A percentile compares a stretch with the other conserved stretches of the same genome.
phyloP scores from a whole-genome alignment of 805 yeast genomes.

The Kuraishia capsulata region DNA sequence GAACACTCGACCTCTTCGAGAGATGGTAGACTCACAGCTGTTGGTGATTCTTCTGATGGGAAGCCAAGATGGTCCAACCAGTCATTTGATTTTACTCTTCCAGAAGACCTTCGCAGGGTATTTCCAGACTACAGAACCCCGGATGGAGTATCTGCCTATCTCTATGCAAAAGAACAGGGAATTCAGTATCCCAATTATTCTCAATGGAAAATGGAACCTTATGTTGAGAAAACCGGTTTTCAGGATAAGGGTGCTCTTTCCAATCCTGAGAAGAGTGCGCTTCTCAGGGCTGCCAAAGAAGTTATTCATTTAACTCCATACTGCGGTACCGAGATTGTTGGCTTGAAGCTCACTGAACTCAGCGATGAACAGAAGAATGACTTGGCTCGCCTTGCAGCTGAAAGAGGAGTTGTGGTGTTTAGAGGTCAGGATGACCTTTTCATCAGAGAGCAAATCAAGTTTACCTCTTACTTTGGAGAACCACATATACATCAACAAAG shows the following conservation, averaged over 20 bases:
- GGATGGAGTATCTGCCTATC: slow-evolving; percentile 7
- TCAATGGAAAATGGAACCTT: slow-evolving; percentile 10
- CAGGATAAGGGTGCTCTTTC: slow-evolving; percentile 9
- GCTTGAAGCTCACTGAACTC: slow-evolving; percentile 30
- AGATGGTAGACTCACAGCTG: too few relatives aligned
- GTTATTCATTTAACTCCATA: slow-evolving; percentile 32
- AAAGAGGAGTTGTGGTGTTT: slow-evolving; percentile 41
- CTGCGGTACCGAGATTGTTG: slow-evolving; percentile 35
- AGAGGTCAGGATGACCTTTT: slow-evolving; percentile 31
- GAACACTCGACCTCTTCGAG: too few relatives aligned
- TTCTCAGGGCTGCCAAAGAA: slow-evolving; percentile 29
- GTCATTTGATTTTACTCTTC: slow-evolving; percentile 7
- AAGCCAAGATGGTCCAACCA: background rate
- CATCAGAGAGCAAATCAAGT: slow-evolving; percentile 26
- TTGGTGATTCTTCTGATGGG: too few relatives aligned
- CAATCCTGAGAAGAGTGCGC: slow-evolving; percentile 23
- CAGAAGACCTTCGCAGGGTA: slow-evolving; percentile 4
- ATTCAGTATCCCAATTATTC: slow-evolving; percentile 9
- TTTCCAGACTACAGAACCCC: slow-evolving; percentile 9
- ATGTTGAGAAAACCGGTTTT: slow-evolving; percentile 5
- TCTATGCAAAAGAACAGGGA: slow-evolving; percentile 8
- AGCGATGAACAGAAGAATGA: slow-evolving; percentile 36
- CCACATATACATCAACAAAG: slow-evolving; percentile 28
- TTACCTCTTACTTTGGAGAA: slow-evolving; percentile 33
- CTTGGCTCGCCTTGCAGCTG: slow-evolving; percentile 36